Evolutionary conservation across 352 stramenopile genomes (phyloP).

Genomic region (Pythium pyrilobum): DNA sequence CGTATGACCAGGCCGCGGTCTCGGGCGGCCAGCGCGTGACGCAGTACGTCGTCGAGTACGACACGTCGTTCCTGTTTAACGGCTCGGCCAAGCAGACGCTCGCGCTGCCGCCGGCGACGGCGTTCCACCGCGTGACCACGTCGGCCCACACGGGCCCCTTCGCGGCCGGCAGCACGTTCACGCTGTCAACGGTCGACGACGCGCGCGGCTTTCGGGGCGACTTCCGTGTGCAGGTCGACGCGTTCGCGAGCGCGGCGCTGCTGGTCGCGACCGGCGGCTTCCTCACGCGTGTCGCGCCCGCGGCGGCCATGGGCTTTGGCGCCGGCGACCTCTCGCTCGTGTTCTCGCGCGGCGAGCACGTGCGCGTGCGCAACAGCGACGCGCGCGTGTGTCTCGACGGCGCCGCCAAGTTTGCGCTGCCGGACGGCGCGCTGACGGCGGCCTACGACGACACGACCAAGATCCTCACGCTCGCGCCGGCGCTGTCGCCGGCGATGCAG

Average conservation of each 20-base stretch:
- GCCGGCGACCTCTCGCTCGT: conserved; percentile 22
- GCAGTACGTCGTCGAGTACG: conserved; percentile 50
- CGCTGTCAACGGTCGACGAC: conserved; percentile 43
- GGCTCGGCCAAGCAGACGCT: conserved; percentile 14
- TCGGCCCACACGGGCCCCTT: conserved; percentile 64
- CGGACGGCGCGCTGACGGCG: conserved; percentile 23
- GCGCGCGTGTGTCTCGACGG: conserved; percentile 64
- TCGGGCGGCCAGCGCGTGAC: conserved; percentile 57
- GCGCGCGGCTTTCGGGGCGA: conserved; percentile 36
- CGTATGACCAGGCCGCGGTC: conserved; percentile 50
- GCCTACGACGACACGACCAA: conserved; percentile 23
- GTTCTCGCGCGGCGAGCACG: conserved; percentile 58
- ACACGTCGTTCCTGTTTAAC: conserved; percentile 30
- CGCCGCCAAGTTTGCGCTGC: conserved; percentile 42
- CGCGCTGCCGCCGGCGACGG: conserved; percentile 27
- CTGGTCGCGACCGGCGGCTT: conserved; percentile 33
- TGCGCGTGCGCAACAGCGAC: conserved; percentile 53
- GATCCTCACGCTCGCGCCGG: conserved; percentile 36
- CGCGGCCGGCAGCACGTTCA: conserved; percentile 51
- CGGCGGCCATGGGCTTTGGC: conserved; percentile 31
- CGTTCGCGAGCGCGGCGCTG: conserved; percentile 33
- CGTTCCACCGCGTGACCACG: conserved; percentile 65
- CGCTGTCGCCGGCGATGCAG: conserved; percentile 22
- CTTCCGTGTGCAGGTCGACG: conserved; percentile 40
- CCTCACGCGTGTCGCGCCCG: conserved; percentile 38